A percentile compares a stretch with the other conserved stretches of the same genome.
These are phyloP conservation scores for Pythium brachiatum DNA, from an alignment of 352 stramenopile species.

Conservation along the genomic window DNA sequence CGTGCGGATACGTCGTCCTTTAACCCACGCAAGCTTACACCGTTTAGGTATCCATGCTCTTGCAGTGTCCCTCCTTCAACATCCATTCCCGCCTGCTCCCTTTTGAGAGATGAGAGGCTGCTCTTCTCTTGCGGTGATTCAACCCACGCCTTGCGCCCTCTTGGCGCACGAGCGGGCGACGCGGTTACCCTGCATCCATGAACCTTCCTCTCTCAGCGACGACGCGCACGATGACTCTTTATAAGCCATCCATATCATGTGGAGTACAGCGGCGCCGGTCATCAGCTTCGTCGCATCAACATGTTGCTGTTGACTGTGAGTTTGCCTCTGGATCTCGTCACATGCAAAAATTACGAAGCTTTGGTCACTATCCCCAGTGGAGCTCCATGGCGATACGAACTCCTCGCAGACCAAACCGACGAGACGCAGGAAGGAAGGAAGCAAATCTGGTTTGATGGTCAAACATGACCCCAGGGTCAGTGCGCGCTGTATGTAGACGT, in stretches of 20 bases:
- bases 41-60: neutral
- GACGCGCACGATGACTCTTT: neutral
- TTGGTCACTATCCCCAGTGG: neutral
- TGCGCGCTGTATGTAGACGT: neutral
- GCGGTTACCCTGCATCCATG: no score
- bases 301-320: neutral
- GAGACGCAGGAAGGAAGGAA: neutral
- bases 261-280: no score
- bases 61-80: neutral
- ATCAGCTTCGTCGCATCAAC: neutral
- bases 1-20: neutral
- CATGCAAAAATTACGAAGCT: neutral
- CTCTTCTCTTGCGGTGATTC: neutral
- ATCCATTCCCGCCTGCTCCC: neutral
- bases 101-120: no score
- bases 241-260: neutral
- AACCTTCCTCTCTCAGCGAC: no score
- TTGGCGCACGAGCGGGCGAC: neutral
- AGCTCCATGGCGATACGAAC: neutral
- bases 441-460: no score
- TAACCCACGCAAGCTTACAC: neutral
- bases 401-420: neutral
- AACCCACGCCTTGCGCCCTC: neutral
- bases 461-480: no score
- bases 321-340: neutral